Percentiles rank a stretch among this genome's conserved stretches.
These are phyloP conservation scores for Candida golubevii DNA, from an alignment of 805 yeast genomes.

Conservation along the genomic window DNA sequence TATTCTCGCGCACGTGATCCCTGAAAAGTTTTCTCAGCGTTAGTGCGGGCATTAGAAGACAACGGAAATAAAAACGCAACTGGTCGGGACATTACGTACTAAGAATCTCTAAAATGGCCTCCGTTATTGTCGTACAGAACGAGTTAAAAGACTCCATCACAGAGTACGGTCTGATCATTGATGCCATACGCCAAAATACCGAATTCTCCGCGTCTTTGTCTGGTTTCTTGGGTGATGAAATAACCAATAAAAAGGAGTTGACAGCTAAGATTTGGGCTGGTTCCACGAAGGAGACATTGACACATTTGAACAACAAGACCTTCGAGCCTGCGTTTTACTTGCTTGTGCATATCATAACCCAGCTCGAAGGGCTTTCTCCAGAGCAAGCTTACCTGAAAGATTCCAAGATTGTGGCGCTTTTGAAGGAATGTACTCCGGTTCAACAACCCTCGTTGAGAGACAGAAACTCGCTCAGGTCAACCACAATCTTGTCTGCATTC, in stretches of 20 bases:
- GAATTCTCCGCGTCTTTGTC: slow-evolving; percentile 26
- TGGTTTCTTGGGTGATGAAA: slow-evolving; percentile 21
- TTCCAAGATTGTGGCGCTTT: slow-evolving; percentile 23
- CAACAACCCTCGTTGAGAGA: slow-evolving; percentile 40
- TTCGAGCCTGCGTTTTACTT: slow-evolving; percentile 44
- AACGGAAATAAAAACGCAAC: slow-evolving; percentile 2
- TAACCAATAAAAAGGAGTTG: slow-evolving; percentile 27
- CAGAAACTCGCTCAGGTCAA: slow-evolving; percentile 39
- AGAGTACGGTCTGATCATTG: slow-evolving; percentile 38
- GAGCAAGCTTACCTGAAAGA: slow-evolving; percentile 24
- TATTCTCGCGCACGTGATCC: slow-evolving; percentile 14
- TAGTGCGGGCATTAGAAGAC: slow-evolving; percentile 6
- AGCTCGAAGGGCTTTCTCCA: slow-evolving; percentile 24
- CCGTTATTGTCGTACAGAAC: slow-evolving; percentile 42
- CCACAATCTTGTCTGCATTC: slow-evolving; percentile 38
- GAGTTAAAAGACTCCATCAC: slow-evolving; percentile 37
- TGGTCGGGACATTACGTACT: not conserved
- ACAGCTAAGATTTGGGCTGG: slow-evolving; percentile 24
- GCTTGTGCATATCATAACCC: slow-evolving; percentile 31
- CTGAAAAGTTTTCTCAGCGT: slow-evolving; percentile 17
- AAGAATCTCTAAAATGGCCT: slow-evolving; percentile 25
- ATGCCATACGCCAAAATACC: slow-evolving; percentile 25
- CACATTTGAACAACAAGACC: slow-evolving; percentile 38
- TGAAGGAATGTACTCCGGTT: slow-evolving; percentile 31
- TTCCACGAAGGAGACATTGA: slow-evolving; percentile 27